Evolutionary conservation across 352 stramenopile genomes (phyloP).

Genomic region (Phytopythium ostracodes): DNA sequence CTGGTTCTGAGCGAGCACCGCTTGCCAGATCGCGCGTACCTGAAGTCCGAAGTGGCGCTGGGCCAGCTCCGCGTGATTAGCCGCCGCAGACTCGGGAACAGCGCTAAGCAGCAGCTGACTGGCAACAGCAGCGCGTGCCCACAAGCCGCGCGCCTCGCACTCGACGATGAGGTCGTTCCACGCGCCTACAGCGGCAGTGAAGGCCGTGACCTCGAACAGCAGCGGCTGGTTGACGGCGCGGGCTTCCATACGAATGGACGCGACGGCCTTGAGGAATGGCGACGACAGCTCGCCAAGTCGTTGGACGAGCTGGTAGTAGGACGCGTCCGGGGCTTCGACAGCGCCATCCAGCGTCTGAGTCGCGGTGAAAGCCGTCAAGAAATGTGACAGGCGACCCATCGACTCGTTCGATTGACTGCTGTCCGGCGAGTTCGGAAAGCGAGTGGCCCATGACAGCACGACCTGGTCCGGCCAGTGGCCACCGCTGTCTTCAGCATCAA

Average conservation of each 20-base stretch:
- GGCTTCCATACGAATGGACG: constrained; percentile 14
- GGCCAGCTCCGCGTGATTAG: background rate
- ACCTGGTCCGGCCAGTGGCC: constrained; percentile 18
- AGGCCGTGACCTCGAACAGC: constrained; percentile 5
- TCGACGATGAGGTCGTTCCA: constrained; percentile 19
- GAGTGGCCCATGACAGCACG: constrained; percentile 20
- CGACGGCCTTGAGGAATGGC: constrained; percentile 28
- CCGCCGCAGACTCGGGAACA: background rate
- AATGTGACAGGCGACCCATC: constrained; percentile 11
- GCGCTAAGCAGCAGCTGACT: constrained; percentile 20
- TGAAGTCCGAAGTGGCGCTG: constrained; percentile 39
- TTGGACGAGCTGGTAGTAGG: constrained; percentile 21
- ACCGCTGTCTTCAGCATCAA: background rate
- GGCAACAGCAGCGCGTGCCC: constrained; percentile 39
- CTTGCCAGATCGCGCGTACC: constrained; percentile 45
- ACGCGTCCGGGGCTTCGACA: background rate
- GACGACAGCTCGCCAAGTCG: constrained; percentile 29
- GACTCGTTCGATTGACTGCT: background rate
- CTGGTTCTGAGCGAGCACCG: constrained; percentile 15
- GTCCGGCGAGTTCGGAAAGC: background rate
- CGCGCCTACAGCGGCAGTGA: constrained; percentile 1
- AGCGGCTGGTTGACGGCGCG: constrained; percentile 11
- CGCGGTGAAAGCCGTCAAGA: constrained; percentile 12
- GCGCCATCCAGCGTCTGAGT: background rate
- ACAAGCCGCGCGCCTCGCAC: constrained; percentile 26